These are phyloP conservation scores for Polytrichum commune DNA, from an alignment of 225 moss, liverwort and hornwort species.

Conservation along the genomic window DNA sequence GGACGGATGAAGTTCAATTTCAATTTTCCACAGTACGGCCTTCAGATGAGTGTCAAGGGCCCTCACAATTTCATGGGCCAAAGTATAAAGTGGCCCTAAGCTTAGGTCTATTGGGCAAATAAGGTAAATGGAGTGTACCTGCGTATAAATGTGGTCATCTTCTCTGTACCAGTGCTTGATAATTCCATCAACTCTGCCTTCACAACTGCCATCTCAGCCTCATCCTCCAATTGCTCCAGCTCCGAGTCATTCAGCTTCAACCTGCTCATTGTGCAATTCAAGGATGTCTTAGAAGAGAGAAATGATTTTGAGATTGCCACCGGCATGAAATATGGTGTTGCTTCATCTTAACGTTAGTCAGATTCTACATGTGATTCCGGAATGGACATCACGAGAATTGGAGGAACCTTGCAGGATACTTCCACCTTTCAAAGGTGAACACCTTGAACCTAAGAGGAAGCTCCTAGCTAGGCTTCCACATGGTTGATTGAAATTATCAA, in stretches of 20 bases:
- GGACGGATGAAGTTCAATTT: too few species aligned
- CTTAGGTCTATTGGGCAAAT: neutral
- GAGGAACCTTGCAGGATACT: neutral
- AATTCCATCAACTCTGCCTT: conserved; percentile 57
- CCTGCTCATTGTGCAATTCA: conserved; percentile 18
- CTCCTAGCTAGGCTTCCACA: too few species aligned
- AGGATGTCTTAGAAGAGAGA: neutral
- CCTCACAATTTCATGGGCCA: too few species aligned
- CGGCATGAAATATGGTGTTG: too few species aligned
- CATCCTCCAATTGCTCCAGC: conserved; percentile 66
- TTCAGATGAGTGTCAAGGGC: neutral
- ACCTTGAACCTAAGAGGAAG: too few species aligned
- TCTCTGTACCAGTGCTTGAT: conserved; percentile 47
- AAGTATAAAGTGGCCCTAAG: too few species aligned
- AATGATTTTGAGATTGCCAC: too few species aligned
- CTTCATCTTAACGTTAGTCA: too few species aligned
- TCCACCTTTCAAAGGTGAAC: too few species aligned
- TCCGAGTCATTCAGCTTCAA: conserved; percentile 63
- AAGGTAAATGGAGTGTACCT: conserved; percentile 32
- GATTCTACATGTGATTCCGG: too few species aligned
- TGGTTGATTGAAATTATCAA: too few species aligned
- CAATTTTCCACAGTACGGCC: too few species aligned
- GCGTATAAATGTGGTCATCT: conserved; percentile 75
- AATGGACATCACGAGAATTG: neutral
- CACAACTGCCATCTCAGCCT: conserved; percentile 60